Evolutionary conservation across 371 early-diverging fungal species (phyloP).

Genomic region (Mortierella sp.): DNA sequence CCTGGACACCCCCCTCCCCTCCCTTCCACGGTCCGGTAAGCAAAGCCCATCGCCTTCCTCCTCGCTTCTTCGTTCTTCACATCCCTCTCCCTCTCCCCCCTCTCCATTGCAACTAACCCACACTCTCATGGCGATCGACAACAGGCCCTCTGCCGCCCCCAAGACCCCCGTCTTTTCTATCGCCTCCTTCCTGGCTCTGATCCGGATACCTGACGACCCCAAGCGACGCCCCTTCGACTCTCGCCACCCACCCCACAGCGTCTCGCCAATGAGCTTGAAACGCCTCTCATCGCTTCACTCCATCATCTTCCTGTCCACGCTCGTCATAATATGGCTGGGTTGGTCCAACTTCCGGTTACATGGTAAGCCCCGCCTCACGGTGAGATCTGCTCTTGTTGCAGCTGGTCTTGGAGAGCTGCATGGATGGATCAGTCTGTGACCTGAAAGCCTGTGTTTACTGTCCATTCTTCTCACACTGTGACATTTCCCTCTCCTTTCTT

Average conservation of each 20-base stretch:
- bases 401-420: too few species aligned
- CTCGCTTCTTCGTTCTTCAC: neutral
- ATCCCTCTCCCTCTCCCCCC: neutral
- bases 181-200: neutral
- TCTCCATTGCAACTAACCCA: neutral
- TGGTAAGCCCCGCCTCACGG: slow-evolving; percentile 6
- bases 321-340: slow-evolving; percentile 39
- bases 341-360: slow-evolving; percentile 39
- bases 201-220: too few species aligned
- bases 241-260: neutral
- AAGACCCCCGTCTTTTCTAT: neutral
- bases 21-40: too few species aligned
- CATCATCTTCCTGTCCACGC: slow-evolving; percentile 29
- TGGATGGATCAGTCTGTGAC: too few species aligned
- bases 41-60: too few species aligned
- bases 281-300: slow-evolving; percentile 42
- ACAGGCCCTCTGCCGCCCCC: too few species aligned
- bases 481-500: neutral
- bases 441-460: neutral
- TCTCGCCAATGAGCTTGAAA: slow-evolving; percentile 9
- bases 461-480: too few species aligned
- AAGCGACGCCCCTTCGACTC: too few species aligned
- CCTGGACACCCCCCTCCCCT: neutral
- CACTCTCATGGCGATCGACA: too few species aligned
- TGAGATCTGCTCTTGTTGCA: too few species aligned